These are phyloP conservation scores for Apiospora malaysiana DNA, from an alignment of 2,329 filamentous ascomycete genomes.

Conservation along the genomic window DNA sequence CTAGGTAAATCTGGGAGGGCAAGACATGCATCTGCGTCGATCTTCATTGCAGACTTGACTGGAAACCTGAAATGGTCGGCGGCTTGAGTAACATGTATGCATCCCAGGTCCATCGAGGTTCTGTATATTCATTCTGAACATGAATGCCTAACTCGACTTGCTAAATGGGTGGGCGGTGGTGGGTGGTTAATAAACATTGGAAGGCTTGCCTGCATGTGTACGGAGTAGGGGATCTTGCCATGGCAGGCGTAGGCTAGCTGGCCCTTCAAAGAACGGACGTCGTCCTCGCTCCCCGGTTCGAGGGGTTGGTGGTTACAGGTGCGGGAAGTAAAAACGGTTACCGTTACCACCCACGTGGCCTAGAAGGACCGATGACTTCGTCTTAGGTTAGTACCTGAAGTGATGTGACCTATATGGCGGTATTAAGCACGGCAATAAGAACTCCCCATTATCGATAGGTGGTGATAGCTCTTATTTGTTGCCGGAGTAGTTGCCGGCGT, in stretches of 20 bases:
- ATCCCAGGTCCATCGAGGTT: not conserved
- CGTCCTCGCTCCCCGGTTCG: not conserved
- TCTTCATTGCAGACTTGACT: slow-evolving; percentile 9
- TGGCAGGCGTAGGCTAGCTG: not conserved
- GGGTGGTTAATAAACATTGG: no score
- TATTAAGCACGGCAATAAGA: not conserved
- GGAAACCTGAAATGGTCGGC: slow-evolving; percentile 4
- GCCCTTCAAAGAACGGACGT: not conserved
- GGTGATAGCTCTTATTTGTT: not conserved
- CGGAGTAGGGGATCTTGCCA: not conserved
- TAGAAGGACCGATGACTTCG: not conserved
- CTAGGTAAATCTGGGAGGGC: not conserved
- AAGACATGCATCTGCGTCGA: slow-evolving; percentile 13
- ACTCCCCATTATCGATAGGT: not conserved
- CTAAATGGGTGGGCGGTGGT: not conserved
- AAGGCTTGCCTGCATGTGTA: not conserved
- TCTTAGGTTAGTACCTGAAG: not conserved
- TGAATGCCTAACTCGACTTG: not conserved
- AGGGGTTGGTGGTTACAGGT: not conserved
- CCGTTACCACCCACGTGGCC: slow-evolving; percentile 12
- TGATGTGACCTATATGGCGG: not conserved
- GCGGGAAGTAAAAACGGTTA: slow-evolving; percentile 8
- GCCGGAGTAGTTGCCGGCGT: not conserved
- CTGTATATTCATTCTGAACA: not conserved
- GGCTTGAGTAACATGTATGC: slow-evolving; percentile 8